Base-by-base conservation (phyloP, 768 basidiomycete species). In the Auricularia auricula-judae region DNA sequence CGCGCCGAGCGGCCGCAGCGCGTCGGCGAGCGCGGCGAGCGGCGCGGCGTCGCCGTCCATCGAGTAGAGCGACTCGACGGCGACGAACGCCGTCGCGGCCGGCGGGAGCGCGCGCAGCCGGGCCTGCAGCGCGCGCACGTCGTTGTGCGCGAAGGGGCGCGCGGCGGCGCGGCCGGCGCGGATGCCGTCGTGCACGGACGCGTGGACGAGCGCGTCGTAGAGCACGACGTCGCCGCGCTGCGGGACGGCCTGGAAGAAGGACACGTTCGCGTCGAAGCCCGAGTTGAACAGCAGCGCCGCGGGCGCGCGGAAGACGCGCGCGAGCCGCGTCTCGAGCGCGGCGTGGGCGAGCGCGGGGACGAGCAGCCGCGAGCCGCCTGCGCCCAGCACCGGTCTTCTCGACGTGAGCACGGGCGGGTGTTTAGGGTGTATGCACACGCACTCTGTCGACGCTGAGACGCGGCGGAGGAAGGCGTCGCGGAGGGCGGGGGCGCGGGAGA, bases 21-120 rank as follows among this genome's bases (percentile, higher is more conserved):
- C 77, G 34, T 92, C 84, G 42, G 87, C 82, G 59, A 97, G 86
- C 53, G 83, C 82, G 16, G 63, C 63, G 35, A 98, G 77, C 0
- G 93, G 93, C 0, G 88, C 81, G 65, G 96, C 81, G 34, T 93
- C 96, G 14, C 96, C 96, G 68, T 98, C 96, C 96, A 98, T 98
- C 64, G 88, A 91, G 69, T 98, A 98, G 56, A 98, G 74, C 43
- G 85, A 87, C 79, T 98, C 96, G 5, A 97, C 86, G 0, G 91
- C 86, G 12, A 98, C 74, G 70, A 95, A 97, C 3, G 91, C 75
- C 68, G 78, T 86, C 42, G 67, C 67, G 58, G 77, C 76, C 2
- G 71, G 63, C 33, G 54, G 42, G 39, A 60, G 59, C 12, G 36
- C 23, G 36, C 59, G 59, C 34, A 61, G n/a, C n/a, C n/a, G n/a